These are phyloP conservation scores for Komagataella kurtzmanii DNA, from an alignment of 805 yeast species.

Conservation along the genomic window DNA sequence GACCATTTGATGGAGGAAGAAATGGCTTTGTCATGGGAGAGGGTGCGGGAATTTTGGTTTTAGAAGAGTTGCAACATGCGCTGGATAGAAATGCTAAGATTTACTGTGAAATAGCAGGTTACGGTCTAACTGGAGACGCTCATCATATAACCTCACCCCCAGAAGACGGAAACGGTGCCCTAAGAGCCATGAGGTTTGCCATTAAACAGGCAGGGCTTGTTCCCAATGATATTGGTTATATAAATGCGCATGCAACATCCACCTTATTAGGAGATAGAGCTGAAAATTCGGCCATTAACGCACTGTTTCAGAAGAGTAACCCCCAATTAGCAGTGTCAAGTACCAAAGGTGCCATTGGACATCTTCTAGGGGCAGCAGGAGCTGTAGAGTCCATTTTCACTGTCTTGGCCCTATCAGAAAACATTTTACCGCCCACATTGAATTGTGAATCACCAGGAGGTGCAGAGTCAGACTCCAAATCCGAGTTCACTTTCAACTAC, in stretches of 20 bases:
- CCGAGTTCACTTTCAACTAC: slow-evolving; percentile 38
- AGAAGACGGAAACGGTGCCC: slow-evolving; percentile 75
- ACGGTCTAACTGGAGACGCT: slow-evolving; percentile 88
- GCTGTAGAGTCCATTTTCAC: slow-evolving; percentile 84
- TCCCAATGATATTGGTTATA: slow-evolving; percentile 46
- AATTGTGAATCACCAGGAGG: slow-evolving; percentile 48
- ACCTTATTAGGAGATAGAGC: slow-evolving; percentile 83
- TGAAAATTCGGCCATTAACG: slow-evolving; percentile 62
- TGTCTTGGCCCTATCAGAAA: slow-evolving; percentile 43
- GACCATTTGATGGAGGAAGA: slow-evolving; percentile 76
- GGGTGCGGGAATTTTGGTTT: slow-evolving; percentile 73
- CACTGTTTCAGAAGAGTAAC: slow-evolving; percentile 29
- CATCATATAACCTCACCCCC: slow-evolving; percentile 88
- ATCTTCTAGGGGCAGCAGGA: slow-evolving; percentile 92
- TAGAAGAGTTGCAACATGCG: slow-evolving; percentile 76
- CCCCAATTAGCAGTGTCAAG: slow-evolving; percentile 48
- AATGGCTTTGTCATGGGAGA: slow-evolving; percentile 89
- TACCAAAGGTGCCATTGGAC: slow-evolving; percentile 89
- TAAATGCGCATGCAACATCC: slow-evolving; percentile 96
- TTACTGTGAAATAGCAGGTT: slow-evolving; percentile 75
- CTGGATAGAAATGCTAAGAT: slow-evolving; percentile 41
- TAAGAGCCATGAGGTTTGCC: slow-evolving; percentile 71
- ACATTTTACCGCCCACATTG: slow-evolving; percentile 64
- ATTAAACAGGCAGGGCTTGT: slow-evolving; percentile 33
- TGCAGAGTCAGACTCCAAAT: slow-evolving; percentile 27